phyloP scores from a whole-genome alignment of 257 asterid species.

The Penstemon barbatus region DNA sequence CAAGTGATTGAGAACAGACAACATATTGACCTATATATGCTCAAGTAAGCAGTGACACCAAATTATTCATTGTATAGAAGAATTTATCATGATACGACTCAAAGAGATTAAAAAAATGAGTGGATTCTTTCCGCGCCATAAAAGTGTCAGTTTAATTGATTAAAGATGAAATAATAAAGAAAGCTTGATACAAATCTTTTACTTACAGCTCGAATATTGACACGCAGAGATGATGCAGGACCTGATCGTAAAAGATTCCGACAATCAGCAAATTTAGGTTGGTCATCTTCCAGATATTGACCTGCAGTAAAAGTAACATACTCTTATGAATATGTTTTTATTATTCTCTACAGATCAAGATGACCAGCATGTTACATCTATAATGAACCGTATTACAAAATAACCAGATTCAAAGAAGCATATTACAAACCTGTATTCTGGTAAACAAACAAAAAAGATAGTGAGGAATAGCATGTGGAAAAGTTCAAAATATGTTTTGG shows the following conservation, averaged over 20 bases:
- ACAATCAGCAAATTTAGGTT: slow-evolving; percentile 73
- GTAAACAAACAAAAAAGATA: neutral
- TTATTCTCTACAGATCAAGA: neutral
- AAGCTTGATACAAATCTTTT: slow-evolving; percentile 7
- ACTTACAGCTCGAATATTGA: slow-evolving; percentile 96
- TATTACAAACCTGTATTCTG: neutral
- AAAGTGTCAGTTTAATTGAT: neutral
- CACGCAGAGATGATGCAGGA: slow-evolving; percentile 91
- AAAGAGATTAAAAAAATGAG: neutral
- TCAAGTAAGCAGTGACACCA: neutral
- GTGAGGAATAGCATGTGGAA: neutral
- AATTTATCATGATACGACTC: neutral
- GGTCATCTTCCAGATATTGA: slow-evolving; percentile 58
- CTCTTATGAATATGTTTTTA: slow-evolving; percentile 20
- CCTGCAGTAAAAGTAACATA: slow-evolving; percentile 40
- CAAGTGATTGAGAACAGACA: neutral
- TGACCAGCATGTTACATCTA: neutral
- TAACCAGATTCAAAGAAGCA: neutral
- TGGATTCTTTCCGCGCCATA: neutral
- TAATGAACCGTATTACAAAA: neutral
- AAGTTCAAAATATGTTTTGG: neutral
- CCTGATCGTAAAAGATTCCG: slow-evolving; percentile 85
- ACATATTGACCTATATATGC: neutral
- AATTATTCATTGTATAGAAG: neutral
- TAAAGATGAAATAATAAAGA: neutral